Conservation (phyloP, 257 asterid genomes). For the Striga asiatica region DNA sequence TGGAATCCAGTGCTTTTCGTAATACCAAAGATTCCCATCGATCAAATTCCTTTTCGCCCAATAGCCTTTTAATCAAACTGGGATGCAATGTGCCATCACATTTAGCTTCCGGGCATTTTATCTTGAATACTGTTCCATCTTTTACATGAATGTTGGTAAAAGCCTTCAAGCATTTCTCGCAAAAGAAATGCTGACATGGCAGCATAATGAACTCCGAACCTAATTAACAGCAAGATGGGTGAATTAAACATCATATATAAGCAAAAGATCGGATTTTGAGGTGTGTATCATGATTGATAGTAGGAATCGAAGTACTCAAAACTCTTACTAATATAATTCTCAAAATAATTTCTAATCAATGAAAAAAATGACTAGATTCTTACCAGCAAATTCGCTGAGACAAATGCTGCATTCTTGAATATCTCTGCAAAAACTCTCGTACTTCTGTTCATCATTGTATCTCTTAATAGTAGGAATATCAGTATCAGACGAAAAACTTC, state of each 20-base stretch:
- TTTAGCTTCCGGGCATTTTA: conserved; percentile 67
- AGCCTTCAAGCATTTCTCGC: conserved; percentile 67
- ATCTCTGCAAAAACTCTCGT: conserved; percentile 53
- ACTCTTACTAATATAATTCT: too few species aligned
- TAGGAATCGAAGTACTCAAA: too few species aligned
- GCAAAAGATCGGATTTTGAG: too few species aligned
- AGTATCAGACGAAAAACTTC: conserved; percentile 46
- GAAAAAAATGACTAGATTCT: conserved; percentile 1
- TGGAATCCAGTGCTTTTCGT: conserved; percentile 65
- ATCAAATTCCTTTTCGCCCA: conserved; percentile 59
- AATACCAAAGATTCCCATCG: conserved; percentile 70
- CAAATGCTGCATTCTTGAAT: conserved; percentile 79
- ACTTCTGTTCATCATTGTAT: conserved; percentile 59
- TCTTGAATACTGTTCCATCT: conserved; percentile 73
- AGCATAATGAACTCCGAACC: conserved; percentile 72
- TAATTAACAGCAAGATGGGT: conserved; percentile 19
- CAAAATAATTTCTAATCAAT: too few species aligned
- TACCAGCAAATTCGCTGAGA: conserved; percentile 66
- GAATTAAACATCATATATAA: conserved; percentile 5
- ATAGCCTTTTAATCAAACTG: conserved; percentile 57
- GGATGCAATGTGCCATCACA: conserved; percentile 88
- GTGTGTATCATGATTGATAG: too few species aligned
- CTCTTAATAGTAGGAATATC: conserved; percentile 63
- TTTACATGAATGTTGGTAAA: conserved; percentile 54
- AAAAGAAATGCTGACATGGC: conserved; percentile 81